Percentiles rank a stretch among this genome's conserved stretches.
phyloP scores from a whole-genome alignment of 257 asterid genomes.

The Coffea canephora region DNA sequence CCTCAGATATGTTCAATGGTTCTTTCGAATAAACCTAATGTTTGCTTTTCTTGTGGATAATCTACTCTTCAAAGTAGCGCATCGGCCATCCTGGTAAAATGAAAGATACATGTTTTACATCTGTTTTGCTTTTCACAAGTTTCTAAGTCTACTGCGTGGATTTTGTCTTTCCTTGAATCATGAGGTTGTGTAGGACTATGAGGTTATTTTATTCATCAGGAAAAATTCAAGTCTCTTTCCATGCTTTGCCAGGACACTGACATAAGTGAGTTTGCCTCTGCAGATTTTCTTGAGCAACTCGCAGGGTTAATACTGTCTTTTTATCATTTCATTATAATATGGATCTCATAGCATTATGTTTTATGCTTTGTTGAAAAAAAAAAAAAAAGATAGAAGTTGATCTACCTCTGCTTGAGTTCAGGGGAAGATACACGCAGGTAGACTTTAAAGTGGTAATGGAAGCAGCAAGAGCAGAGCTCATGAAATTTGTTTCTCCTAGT shows the following conservation, averaged over 20 bases:
- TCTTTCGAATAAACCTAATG: neutral
- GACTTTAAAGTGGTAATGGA: constrained; percentile 80
- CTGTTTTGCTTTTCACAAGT: neutral
- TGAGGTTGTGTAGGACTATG: neutral
- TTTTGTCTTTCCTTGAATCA: neutral
- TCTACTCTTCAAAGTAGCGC: neutral
- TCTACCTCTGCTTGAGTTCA: constrained; percentile 29
- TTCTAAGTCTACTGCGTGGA: neutral
- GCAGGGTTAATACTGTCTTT: neutral
- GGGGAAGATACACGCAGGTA: constrained; percentile 79
- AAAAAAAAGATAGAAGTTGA: neutral
- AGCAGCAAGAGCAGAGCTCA: constrained; percentile 80
- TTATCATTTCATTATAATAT: neutral
- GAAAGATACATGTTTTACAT: neutral
- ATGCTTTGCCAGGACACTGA: no score
- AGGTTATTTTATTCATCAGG: neutral
- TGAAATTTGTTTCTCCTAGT: constrained; percentile 50
- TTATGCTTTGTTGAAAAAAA: neutral
- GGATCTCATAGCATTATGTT: constrained; percentile 1
- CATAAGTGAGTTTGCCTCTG: neutral
- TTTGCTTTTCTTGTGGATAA: neutral
- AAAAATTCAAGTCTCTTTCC: neutral
- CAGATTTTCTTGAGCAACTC: neutral
- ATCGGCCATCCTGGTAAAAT: neutral
- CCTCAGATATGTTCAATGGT: neutral